These are phyloP conservation scores for Clarireedia sp. DNA, from an alignment of 2,329 filamentous ascomycete genomes.

Conservation along the genomic window DNA sequence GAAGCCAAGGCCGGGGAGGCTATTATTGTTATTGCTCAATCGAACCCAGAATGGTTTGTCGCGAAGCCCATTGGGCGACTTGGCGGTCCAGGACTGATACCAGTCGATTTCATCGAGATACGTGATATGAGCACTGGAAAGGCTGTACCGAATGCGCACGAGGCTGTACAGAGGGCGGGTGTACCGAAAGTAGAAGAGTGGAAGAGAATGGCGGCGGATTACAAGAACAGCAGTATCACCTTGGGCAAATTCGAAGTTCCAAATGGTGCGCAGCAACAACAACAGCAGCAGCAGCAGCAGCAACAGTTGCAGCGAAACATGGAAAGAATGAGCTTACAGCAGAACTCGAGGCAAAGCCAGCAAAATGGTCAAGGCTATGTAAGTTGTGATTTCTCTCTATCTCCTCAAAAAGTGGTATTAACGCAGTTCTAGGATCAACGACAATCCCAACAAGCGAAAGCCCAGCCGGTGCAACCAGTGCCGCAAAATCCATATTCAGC, in stretches of 20 bases:
- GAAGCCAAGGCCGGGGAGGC: constrained; percentile 92
- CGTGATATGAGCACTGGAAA: constrained; percentile 85
- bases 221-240: constrained; percentile 98
- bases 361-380: constrained; percentile 44
- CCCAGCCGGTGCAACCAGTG: constrained; percentile 21
- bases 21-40: constrained; percentile 97
- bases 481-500: constrained; percentile 27
- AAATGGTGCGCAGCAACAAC: constrained; percentile 40
- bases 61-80: constrained; percentile 96
- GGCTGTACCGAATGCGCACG: constrained; percentile 71
- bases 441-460: constrained; percentile 23
- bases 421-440: constrained; percentile 15
- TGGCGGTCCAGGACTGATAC: constrained; percentile 91
- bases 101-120: constrained; percentile 94
- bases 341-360: constrained; percentile 40
- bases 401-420: neutral
- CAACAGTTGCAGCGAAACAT: constrained; percentile 60
- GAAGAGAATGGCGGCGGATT: constrained; percentile 99
- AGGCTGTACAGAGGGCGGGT: constrained; percentile 79
- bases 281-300: constrained; percentile 36
- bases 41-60: constrained; percentile 98
- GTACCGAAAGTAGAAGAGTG: constrained; percentile 96
- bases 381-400: constrained; percentile 18
- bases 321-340: constrained; percentile 71
- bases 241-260: constrained; percentile 77